phyloP scores from a whole-genome alignment of 1,139 yeast genomes.

The Scheffersomyces illinoinensis region DNA sequence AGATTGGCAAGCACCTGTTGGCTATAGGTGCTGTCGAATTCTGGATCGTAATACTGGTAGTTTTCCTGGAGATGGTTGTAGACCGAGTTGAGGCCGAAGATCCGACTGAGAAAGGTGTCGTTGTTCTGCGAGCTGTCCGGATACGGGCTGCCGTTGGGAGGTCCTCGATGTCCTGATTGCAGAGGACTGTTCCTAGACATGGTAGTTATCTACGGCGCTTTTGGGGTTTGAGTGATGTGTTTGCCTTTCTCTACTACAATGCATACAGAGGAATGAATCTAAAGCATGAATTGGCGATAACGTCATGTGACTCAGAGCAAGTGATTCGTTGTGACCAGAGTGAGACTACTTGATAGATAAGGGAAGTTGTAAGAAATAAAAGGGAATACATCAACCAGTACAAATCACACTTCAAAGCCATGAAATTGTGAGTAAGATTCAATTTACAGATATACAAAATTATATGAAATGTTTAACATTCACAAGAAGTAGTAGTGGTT shows the following conservation, averaged over 20 bases:
- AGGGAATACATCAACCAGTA: background rate
- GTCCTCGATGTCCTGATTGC: background rate
- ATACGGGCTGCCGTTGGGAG: slow-evolving; percentile 4
- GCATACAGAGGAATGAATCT: background rate
- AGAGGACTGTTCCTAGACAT: background rate
- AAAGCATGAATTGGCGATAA: background rate
- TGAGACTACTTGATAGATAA: background rate
- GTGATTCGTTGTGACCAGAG: background rate
- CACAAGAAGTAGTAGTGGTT: too few relatives aligned
- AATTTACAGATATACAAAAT: too few relatives aligned
- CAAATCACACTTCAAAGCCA: too few relatives aligned
- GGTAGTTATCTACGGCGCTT: background rate
- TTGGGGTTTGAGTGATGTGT: slow-evolving; percentile 5
- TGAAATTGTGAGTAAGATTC: background rate
- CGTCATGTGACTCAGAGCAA: background rate
- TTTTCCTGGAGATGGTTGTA: slow-evolving; percentile 43
- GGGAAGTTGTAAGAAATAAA: background rate
- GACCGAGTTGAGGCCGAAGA: slow-evolving; percentile 55
- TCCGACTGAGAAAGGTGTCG: slow-evolving; percentile 58
- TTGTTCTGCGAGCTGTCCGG: slow-evolving; percentile 14
- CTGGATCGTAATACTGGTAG: slow-evolving; percentile 42
- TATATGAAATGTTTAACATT: too few relatives aligned
- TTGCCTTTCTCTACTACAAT: slow-evolving; percentile 4
- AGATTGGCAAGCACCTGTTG: slow-evolving; percentile 1
- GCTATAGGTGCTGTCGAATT: slow-evolving; percentile 19